Evolutionary conservation across 2,329 filamentous ascomycete genomes (phyloP).

Genomic region (Rhytidhysteron rufulum): DNA sequence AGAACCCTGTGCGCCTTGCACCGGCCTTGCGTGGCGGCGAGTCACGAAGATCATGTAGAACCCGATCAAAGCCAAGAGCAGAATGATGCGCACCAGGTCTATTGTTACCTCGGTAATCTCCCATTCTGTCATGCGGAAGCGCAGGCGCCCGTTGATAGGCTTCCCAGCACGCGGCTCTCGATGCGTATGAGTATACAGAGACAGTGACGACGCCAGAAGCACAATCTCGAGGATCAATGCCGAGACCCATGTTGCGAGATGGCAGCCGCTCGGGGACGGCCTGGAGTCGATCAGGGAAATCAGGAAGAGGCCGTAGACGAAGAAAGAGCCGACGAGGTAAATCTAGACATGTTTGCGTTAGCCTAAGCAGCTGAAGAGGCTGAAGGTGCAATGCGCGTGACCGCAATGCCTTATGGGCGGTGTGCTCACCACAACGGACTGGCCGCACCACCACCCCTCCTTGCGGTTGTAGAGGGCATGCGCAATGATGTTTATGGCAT

Average conservation of each 20-base stretch:
- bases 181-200: constrained; percentile 66
- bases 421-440: constrained; percentile 70
- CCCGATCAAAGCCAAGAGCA: constrained; percentile 57
- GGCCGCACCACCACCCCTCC: constrained; percentile 76
- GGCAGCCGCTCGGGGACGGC: constrained; percentile 74
- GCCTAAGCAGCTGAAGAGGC: constrained; percentile 8
- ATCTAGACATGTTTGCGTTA: no score
- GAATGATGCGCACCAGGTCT: constrained; percentile 63
- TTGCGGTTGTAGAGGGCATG: constrained; percentile 67
- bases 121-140: constrained; percentile 51
- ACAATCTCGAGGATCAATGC: constrained; percentile 69
- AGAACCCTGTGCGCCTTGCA: constrained; percentile 20
- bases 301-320: constrained; percentile 80
- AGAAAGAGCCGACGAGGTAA: constrained; percentile 78
- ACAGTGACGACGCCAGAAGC: constrained; percentile 65
- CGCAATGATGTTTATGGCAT: constrained; percentile 67
- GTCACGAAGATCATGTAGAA: constrained; percentile 58
- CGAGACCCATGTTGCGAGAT: constrained; percentile 75
- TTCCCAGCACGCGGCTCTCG: constrained; percentile 55
- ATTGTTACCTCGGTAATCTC: constrained; percentile 64
- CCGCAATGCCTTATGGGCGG: no score
- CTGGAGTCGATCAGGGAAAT: constrained; percentile 82
- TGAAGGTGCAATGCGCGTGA: no score
- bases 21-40: constrained; percentile 17
- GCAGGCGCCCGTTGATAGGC: constrained; percentile 13